A percentile compares a stretch with the other conserved stretches of the same genome.
Conservation (phyloP, 2,329 filamentous ascomycete genomes). For the Venturiaceae sp. region DNA sequence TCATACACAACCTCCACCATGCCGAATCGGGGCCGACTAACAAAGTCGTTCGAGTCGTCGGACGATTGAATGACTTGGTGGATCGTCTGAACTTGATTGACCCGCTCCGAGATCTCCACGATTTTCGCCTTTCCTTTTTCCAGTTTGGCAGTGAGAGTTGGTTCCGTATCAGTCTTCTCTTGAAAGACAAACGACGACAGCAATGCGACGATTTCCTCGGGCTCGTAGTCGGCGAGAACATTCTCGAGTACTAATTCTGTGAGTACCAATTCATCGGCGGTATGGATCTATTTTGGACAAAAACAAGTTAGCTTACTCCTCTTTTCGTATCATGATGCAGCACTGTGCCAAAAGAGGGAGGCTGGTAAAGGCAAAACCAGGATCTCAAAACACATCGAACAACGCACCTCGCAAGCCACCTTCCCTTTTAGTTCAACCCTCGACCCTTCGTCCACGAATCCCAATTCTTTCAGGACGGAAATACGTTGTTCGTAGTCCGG, state of each 20-base stretch:
- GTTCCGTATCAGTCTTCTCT: conserved; percentile 80
- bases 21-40: conserved; percentile 77
- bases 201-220: conserved; percentile 90
- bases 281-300: conserved; percentile 58
- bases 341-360: conserved; percentile 8
- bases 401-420: conserved; percentile 72
- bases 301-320: not conserved
- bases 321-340: conserved; percentile 7
- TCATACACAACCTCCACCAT: conserved; percentile 97
- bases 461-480: conserved; percentile 80
- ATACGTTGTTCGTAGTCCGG: conserved; percentile 96
- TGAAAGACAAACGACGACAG: conserved; percentile 95
- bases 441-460: conserved; percentile 78
- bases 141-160: conserved; percentile 71
- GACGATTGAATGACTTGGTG: conserved; percentile 86
- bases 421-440: conserved; percentile 96
- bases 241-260: conserved; percentile 97
- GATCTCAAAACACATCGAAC: not conserved
- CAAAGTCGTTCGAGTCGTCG: conserved; percentile 90
- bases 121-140: conserved; percentile 79
- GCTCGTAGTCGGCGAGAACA: conserved; percentile 87
- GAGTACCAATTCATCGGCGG: conserved; percentile 88
- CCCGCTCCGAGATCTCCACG: conserved; percentile 81
- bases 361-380: not conserved
- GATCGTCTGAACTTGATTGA: conserved; percentile 79